Conservation (phyloP, 1,139 yeast genomes). For the Yamadazyma spencermartinsiae region DNA sequence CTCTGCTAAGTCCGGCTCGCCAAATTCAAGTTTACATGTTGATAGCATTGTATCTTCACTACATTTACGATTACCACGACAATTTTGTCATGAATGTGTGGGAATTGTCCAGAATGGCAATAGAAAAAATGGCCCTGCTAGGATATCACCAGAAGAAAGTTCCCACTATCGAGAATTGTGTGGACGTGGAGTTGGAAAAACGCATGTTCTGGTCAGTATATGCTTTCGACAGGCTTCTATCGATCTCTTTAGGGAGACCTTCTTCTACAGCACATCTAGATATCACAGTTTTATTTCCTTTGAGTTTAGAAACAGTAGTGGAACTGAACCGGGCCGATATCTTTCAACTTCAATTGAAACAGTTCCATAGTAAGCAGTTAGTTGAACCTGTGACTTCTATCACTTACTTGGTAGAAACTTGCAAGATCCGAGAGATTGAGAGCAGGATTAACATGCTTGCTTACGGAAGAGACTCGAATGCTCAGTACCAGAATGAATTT, state of each 20-base stretch:
- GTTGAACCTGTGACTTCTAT: conserved; percentile 18
- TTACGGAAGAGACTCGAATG: conserved; percentile 13
- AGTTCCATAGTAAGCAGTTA: conserved; percentile 9
- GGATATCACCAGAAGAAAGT: conserved; percentile 13
- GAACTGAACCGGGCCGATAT: conserved; percentile 6
- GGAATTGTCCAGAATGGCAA: conserved; percentile 17
- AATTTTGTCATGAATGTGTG: conserved; percentile 17
- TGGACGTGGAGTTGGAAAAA: conserved; percentile 13
- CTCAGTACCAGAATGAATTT: conserved; percentile 5
- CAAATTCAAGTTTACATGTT: conserved; percentile 16
- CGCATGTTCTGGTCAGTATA: conserved; percentile 17
- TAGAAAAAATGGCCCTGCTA: conserved; percentile 13
- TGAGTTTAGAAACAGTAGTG: conserved; percentile 13
- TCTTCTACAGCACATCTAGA: conserved; percentile 12
- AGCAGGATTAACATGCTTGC: conserved; percentile 18
- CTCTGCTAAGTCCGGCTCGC: conserved; percentile 8
- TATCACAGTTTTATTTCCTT: conserved; percentile 13
- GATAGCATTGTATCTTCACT: conserved; percentile 15
- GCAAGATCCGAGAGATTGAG: conserved; percentile 21
- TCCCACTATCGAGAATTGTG: conserved; percentile 11
- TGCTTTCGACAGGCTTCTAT: conserved; percentile 15
- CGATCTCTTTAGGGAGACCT: conserved; percentile 15
- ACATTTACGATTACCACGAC: conserved; percentile 12
- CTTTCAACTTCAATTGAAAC: conserved; percentile 8
- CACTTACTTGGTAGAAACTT: conserved; percentile 20